Evolutionary conservation across 2,329 filamentous ascomycete species (phyloP).

Genomic region (Coleophoma eucalyptorum): DNA sequence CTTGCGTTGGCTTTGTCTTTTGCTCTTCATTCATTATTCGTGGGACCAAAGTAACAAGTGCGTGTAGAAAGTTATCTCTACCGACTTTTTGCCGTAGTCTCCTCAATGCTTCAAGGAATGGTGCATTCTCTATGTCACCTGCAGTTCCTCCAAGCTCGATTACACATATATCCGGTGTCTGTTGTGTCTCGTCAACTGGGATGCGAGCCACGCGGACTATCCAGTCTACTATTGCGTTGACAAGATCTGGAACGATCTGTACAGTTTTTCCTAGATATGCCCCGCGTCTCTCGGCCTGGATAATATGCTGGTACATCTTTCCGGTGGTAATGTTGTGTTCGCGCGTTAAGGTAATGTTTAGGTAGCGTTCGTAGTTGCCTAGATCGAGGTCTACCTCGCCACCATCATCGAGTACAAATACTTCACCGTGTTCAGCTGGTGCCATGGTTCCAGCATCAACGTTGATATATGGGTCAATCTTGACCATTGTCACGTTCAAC

Average conservation of each 20-base stretch:
- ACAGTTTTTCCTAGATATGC: conserved; percentile 85
- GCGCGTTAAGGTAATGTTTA: conserved; percentile 70
- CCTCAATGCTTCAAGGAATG: conserved; percentile 82
- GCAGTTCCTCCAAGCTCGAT: conserved; percentile 66
- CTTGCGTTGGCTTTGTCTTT: conserved; percentile 97
- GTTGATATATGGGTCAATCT: not conserved
- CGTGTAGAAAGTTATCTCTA: conserved; percentile 79
- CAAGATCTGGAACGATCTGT: conserved; percentile 90
- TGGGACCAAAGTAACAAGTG: conserved; percentile 86
- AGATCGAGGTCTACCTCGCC: conserved; percentile 74
- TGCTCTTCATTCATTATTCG: conserved; percentile 66
- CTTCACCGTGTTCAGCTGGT: conserved; percentile 64
- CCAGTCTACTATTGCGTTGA: conserved; percentile 88
- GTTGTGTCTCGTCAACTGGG: conserved; percentile 79
- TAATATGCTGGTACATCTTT: conserved; percentile 90
- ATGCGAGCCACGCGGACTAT: conserved; percentile 81
- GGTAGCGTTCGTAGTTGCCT: conserved; percentile 77
- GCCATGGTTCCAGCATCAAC: conserved; percentile 64
- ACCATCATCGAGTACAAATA: conserved; percentile 82
- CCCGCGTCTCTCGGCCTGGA: conserved; percentile 61
- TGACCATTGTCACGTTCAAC: not conserved
- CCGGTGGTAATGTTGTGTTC: conserved; percentile 98
- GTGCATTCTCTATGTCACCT: conserved; percentile 81
- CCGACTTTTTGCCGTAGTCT: conserved; percentile 72
- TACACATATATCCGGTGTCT: conserved; percentile 88